Evolutionary conservation across 83 land plant species (phyloP).

Genomic region (Picea abies): DNA sequence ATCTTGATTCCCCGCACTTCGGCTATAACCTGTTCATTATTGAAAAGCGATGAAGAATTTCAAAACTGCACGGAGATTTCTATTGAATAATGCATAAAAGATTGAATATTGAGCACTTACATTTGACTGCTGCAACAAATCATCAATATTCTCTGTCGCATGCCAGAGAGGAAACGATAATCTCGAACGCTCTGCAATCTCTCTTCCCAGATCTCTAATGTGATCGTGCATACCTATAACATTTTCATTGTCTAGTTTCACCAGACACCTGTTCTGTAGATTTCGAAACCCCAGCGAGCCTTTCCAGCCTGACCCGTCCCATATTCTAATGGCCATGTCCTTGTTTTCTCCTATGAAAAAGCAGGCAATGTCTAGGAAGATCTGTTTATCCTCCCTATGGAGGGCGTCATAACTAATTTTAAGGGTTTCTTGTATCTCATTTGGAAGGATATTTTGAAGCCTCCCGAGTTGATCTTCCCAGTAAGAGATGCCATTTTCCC

Average conservation of each 20-base stretch:
- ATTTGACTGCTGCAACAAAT: too few relatives aligned
- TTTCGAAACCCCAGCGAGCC: neutral
- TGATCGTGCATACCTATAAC: conserved; percentile 10
- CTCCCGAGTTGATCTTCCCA: neutral
- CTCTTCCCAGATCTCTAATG: neutral
- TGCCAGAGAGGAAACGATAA: too few relatives aligned
- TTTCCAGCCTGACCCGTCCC: neutral
- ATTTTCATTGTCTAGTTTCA: neutral
- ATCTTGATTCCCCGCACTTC: neutral
- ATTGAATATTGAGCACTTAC: too few relatives aligned
- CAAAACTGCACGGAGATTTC: too few relatives aligned
- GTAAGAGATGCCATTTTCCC: neutral
- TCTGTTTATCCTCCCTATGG: neutral
- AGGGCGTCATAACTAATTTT: conserved; percentile 3
- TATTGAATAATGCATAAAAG: too few relatives aligned
- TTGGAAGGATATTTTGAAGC: neutral
- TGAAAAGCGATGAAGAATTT: too few relatives aligned
- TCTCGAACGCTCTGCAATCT: neutral
- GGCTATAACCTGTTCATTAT: neutral
- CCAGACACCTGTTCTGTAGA: conserved; percentile 8
- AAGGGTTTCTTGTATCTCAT: neutral
- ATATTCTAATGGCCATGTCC: conserved; percentile 1
- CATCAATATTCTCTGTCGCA: too few relatives aligned
- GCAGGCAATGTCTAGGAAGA: conserved; percentile 13
- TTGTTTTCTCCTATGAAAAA: neutral